Percentiles rank a stretch among this genome's conserved stretches.
These are phyloP conservation scores for Drosera spatulata DNA, from an alignment of 179 eudicot genomes.

Conservation along the genomic window DNA sequence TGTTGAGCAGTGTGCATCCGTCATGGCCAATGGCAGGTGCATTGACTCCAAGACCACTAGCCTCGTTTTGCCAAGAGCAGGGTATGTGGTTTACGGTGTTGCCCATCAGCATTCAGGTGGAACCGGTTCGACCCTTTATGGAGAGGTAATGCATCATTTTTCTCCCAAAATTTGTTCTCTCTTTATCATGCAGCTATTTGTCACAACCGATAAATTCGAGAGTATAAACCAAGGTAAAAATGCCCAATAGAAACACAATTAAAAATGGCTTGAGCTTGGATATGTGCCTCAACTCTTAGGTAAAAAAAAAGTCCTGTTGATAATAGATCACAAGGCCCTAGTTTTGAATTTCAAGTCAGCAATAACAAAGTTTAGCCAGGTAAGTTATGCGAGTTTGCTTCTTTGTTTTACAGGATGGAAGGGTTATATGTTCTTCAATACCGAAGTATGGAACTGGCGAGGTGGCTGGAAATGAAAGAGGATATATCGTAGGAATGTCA, in stretches of 20 bases:
- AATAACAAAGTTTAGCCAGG: not conserved
- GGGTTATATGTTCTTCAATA: slow-evolving; percentile 50
- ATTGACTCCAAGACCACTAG: slow-evolving; percentile 33
- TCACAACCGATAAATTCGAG: not conserved
- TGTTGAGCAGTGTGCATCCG: slow-evolving; percentile 32
- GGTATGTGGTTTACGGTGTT: slow-evolving; percentile 62
- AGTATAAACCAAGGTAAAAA: too few relatives aligned
- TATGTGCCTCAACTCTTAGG: too few relatives aligned
- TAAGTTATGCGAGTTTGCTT: not conserved
- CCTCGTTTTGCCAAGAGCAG: slow-evolving; percentile 48
- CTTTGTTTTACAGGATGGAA: slow-evolving; percentile 42
- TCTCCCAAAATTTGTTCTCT: not conserved
- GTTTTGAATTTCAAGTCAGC: not conserved
- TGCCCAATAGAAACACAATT: too few relatives aligned
- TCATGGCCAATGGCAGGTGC: slow-evolving; percentile 26
- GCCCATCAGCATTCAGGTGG: slow-evolving; percentile 94
- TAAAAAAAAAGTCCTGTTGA: too few relatives aligned
- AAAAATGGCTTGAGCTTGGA: too few relatives aligned
- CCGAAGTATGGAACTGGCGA: slow-evolving; percentile 67
- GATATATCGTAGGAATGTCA: slow-evolving; percentile 95
- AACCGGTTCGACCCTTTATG: slow-evolving; percentile 50
- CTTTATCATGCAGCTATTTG: not conserved
- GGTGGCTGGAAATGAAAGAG: slow-evolving; percentile 73
- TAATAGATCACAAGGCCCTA: too few relatives aligned
- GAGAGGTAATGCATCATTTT: slow-evolving; percentile 40